Percentiles rank a stretch among this genome's conserved stretches.
Evolutionary conservation across 805 yeast genomes (phyloP).

Genomic region (Lachancea kluyveri): DNA sequence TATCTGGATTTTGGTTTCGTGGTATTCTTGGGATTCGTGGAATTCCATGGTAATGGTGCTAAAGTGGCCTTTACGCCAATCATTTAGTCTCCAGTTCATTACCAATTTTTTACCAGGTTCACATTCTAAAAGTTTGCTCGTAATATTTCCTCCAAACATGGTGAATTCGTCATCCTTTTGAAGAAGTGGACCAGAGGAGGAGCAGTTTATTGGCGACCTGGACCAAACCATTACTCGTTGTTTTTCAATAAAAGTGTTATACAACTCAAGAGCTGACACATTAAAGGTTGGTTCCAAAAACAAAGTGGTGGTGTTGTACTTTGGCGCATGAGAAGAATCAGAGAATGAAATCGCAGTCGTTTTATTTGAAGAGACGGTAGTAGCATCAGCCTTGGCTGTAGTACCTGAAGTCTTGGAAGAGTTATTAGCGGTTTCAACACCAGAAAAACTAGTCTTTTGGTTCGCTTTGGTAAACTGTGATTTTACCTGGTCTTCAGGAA

Average conservation of each 20-base stretch:
- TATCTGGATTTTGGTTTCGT: constrained; percentile 77
- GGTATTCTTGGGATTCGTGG: constrained; percentile 58
- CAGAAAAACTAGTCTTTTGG: constrained; percentile 31
- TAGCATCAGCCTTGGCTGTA: constrained; percentile 6
- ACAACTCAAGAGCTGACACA: constrained; percentile 83
- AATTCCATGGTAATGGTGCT: constrained; percentile 64
- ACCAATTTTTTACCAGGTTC: constrained; percentile 53
- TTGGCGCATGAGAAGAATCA: constrained; percentile 36
- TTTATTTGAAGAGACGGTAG: constrained; percentile 8
- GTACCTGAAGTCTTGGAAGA: constrained; percentile 4
- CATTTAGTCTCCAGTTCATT: constrained; percentile 80
- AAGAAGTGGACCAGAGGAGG: constrained; percentile 40
- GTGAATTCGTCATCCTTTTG: constrained; percentile 56
- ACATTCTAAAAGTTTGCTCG: constrained; percentile 60
- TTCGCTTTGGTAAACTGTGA: constrained; percentile 50
- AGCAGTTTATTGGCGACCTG: constrained; percentile 44
- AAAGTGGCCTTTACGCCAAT: constrained; percentile 83
- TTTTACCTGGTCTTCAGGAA: constrained; percentile 58
- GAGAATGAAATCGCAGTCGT: constrained; percentile 10
- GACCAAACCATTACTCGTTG: constrained; percentile 88
- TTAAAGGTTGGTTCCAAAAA: constrained; percentile 75
- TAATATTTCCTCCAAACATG: constrained; percentile 82
- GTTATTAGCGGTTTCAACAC: constrained; percentile 16
- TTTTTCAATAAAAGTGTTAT: constrained; percentile 68
- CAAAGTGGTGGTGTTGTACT: constrained; percentile 75